Evolutionary conservation across 2,329 filamentous ascomycete genomes (phyloP).

Genomic region (Thielaviopsis cerberus): DNA sequence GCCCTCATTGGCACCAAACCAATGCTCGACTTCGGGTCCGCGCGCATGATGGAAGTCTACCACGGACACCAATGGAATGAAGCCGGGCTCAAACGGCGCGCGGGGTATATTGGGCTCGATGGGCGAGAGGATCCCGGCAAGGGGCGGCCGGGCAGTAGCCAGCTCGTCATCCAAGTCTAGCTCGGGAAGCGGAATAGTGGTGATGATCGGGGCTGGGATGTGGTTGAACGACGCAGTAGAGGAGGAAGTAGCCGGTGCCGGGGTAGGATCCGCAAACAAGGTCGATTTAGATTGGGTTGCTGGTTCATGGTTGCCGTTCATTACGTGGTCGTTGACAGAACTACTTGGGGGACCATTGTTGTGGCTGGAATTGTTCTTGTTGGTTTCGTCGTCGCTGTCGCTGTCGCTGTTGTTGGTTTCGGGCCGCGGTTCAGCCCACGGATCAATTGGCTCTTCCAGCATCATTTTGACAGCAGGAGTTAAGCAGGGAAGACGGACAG

Average conservation of each 20-base stretch:
- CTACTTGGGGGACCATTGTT: not conserved
- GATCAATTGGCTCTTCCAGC: slow-evolving; percentile 10
- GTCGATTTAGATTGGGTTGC: not conserved
- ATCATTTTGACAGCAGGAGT: slow-evolving; percentile 2
- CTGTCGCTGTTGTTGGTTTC: not conserved
- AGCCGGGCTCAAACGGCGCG: slow-evolving; percentile 22
- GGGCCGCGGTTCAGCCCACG: slow-evolving; percentile 6
- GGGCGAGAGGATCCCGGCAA: slow-evolving; percentile 6
- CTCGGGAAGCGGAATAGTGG: not conserved
- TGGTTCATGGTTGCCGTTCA: not conserved
- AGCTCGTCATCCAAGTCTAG: not conserved
- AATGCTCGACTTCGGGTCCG: slow-evolving; percentile 83
- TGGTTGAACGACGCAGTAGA: not conserved
- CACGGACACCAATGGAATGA: slow-evolving; percentile 55
- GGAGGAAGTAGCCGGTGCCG: not conserved
- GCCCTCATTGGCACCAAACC: slow-evolving; percentile 62
- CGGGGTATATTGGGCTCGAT: slow-evolving; percentile 10
- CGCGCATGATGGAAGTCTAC: slow-evolving; percentile 72
- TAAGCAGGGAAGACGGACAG: not conserved
- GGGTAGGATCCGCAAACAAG: not conserved
- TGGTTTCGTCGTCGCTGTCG: not conserved
- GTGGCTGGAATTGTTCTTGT: not conserved
- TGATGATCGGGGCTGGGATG: not conserved
- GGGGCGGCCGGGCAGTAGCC: not conserved
- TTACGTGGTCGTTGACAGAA: not conserved